Conservation (phyloP, 345 rosid genomes). For the Hypericum perforatum region DNA sequence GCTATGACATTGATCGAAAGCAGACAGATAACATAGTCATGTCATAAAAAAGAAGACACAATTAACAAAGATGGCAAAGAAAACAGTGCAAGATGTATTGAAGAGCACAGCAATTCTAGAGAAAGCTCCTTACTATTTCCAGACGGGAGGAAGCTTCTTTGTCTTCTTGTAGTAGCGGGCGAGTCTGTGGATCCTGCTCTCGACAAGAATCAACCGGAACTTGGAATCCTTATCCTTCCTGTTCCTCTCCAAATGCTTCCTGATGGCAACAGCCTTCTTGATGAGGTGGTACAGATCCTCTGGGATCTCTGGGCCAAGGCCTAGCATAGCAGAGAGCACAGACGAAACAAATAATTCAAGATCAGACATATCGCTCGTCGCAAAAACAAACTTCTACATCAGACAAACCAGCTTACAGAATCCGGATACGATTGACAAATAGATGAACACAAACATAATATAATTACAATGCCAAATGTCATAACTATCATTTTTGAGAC, state of each 20-base stretch:
- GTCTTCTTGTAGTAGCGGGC: conserved; percentile 12
- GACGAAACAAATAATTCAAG: not conserved
- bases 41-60: not conserved
- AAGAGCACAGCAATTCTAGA: not conserved
- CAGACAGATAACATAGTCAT: not conserved
- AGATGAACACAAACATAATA: not conserved
- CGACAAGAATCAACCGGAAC: conserved; percentile 6
- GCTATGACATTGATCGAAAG: too few species aligned
- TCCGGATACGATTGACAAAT: not conserved
- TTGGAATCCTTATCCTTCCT: conserved; percentile 9
- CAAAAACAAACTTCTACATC: not conserved
- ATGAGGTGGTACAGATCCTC: conserved; percentile 11
- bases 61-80: not conserved
- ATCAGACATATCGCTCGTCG: not conserved
- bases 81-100: not conserved
- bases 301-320: conserved; percentile 6
- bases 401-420: not conserved
- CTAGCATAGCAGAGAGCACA: not conserved
- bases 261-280: conserved; percentile 9
- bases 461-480: not conserved
- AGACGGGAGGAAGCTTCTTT: conserved; percentile 10
- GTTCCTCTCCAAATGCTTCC: conserved; percentile 12
- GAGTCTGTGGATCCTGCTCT: conserved; percentile 7
- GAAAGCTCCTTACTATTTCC: conserved; percentile 8
- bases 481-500: too few species aligned